Evolutionary conservation across 148 eudicot genomes (phyloP), one percentile per base, ranked within the genome.

Genomic region (Gaultheria prostrata): DNA sequence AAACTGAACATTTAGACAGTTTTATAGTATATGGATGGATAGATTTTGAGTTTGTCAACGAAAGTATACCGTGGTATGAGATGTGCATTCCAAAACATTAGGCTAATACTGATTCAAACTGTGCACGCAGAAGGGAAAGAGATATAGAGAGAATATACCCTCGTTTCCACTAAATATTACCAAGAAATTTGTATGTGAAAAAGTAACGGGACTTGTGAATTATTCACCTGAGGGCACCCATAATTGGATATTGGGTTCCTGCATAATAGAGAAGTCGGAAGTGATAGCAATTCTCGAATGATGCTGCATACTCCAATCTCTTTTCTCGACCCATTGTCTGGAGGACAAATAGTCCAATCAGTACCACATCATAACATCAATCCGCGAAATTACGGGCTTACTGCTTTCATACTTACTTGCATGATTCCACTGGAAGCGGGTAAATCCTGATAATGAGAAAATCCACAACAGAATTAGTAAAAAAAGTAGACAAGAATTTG

Each of bases 281-380:
- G 78, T 84, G 83, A 85, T 96, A 96, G 91, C 97, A 96, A 77
- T 82, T 89, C 79, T 94, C 98, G 87, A 96, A 96, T 82, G 98
- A 93, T 54, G 98, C 99, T 72, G 99, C 98, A 88, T 93, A 96
- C 83, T 88, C 98, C 88, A 96, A 81, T 88, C 99, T 90, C 90
- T 96, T 91, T 14, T 96, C 99, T 63, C 99, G 97, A 30, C 99
- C 99, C 93, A 96, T 96, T 24, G 98, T 96, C 99, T 94, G 85
- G 82, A 81, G 69, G 80, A 56, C 57, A 86, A 46, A 81, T 32
- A 32, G 70, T 63, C 73, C 21, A 6, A 80, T 86, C 65, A 82
- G 79, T 65, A 53, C 49, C 56, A 81, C 32, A 67, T 78, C 26
- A 78, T 39, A 0, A n/a, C n/a, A 83, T 83, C 24, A 77, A 76